phyloP scores from a whole-genome alignment of 129 eudicot genomes.

The Escallonia rubra region DNA sequence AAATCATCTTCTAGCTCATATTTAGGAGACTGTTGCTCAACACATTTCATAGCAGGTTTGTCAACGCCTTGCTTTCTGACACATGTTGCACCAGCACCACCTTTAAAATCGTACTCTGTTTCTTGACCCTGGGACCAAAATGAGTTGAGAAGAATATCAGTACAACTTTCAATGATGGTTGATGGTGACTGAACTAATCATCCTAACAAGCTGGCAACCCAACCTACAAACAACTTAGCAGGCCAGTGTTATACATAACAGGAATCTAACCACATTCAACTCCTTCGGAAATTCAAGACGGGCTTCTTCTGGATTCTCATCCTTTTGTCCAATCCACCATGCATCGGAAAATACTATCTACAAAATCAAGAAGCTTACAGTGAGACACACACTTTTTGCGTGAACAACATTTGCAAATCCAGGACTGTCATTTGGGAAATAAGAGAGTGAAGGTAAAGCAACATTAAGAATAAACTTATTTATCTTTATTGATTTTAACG shows the following conservation, averaged over 20 bases:
- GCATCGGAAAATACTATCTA: slow-evolving; percentile 95
- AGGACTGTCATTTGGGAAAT: too few relatives aligned
- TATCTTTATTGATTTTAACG: too few relatives aligned
- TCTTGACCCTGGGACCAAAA: slow-evolving; percentile 48
- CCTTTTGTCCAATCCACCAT: slow-evolving; percentile 91
- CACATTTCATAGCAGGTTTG: slow-evolving; percentile 18
- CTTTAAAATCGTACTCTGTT: slow-evolving; percentile 64
- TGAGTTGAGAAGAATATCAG: slow-evolving; percentile 7
- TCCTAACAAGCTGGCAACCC: not conserved
- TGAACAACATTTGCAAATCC: not conserved
- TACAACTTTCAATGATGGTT: slow-evolving; percentile 3
- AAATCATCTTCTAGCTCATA: slow-evolving; percentile 31
- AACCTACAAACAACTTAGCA: not conserved
- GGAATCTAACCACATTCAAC: slow-evolving; percentile 46
- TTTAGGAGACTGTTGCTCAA: slow-evolving; percentile 37
- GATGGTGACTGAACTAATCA: not conserved
- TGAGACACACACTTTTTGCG: not conserved
- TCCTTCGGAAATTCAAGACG: slow-evolving; percentile 74
- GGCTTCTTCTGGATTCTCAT: slow-evolving; percentile 83
- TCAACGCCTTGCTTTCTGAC: slow-evolving; percentile 26
- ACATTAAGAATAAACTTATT: too few relatives aligned
- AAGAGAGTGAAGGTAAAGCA: too few relatives aligned
- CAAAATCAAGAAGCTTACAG: slow-evolving; percentile 6
- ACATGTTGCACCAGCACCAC: slow-evolving; percentile 72
- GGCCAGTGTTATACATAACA: not conserved